Base-by-base conservation (phyloP, 306 rosid genomes). In the Abrus pulchellus region DNA sequence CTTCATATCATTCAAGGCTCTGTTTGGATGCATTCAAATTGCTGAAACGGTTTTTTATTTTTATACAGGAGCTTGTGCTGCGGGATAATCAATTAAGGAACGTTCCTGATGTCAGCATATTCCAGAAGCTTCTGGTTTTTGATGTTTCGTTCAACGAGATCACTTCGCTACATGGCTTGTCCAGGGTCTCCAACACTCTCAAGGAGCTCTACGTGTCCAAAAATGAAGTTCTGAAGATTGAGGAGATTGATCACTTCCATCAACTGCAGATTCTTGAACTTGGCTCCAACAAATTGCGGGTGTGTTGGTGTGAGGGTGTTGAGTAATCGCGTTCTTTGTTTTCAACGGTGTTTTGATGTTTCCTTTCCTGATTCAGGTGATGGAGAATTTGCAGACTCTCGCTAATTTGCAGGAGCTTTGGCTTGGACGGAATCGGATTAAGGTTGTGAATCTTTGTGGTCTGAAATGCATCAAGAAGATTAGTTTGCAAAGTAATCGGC, bases 401-500 rank as follows among this genome's bases (percentile, higher is more conserved):
- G 81, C 78, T 30, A 86, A 86, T 47, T 86, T 96, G 77, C 90
- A 83, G 81, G 98, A 96, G 94, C 85, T 96, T 11, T 96, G 99
- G 98, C 90, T 92, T 69, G 99, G 99, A 11, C 93, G 94, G 34
- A 96, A 96, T 78, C 90, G 99, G 48, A 90, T 93, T 66, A 96
- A 96, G 83, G 78, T 57, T 53, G 90, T 96, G 9, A 89, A 93
- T 82, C 83, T 96, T 52, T 96, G 97, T 71, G 98, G 98, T 69
- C 83, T 93, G 68, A 86, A 85, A 78, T 89, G 88, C 79, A 90
- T 96, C 68, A 86, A 89, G 90, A 91, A 92, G 90, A 89, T 96
- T 86, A 96, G 97, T 89, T 77, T 96, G 90, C 99, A 93, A 65
- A 96, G 99, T 88, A 96, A 96, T 80, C 94, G 97, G 40, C 83